A percentile compares a stretch with the other conserved stretches of the same genome.
phyloP scores from a whole-genome alignment of 306 rosid genomes.

The Inga oerstediana region DNA sequence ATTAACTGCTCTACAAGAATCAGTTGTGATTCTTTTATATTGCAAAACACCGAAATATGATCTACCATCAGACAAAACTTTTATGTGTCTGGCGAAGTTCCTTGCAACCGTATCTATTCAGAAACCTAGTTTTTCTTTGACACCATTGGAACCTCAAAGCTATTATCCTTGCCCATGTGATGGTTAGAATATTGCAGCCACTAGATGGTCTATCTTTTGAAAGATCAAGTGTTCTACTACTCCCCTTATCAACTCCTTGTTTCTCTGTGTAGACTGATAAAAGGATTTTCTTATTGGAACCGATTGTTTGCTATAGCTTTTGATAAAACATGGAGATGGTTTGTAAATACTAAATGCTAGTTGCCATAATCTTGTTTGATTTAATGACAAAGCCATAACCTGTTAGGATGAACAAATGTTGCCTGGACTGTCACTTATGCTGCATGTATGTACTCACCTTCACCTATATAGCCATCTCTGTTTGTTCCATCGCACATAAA shows the following conservation, averaged over 20 bases:
- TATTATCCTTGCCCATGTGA: not conserved
- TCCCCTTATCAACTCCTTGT: not conserved
- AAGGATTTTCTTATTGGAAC: conserved; percentile 20
- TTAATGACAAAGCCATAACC: not conserved
- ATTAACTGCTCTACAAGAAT: not conserved
- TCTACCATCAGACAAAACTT: not conserved
- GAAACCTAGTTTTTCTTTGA: conserved; percentile 3
- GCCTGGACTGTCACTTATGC: not conserved
- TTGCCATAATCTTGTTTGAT: not conserved
- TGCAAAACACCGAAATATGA: not conserved
- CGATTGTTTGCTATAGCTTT: not conserved
- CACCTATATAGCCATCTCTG: not conserved
- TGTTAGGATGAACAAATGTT: conserved; percentile 4
- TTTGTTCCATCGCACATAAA: not conserved
- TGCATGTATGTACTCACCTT: not conserved
- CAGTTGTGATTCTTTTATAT: not conserved
- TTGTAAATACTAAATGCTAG: conserved; percentile 11
- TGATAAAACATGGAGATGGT: not conserved
- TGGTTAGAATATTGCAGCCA: not conserved
- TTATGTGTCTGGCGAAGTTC: not conserved
- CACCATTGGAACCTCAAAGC: not conserved
- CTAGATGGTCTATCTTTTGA: not conserved
- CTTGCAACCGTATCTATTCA: not conserved
- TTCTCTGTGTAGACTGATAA: not conserved
- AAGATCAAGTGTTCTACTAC: not conserved